Conservation (phyloP, 177 flowering plant genomes). For the Vitis hybrid region DNA sequence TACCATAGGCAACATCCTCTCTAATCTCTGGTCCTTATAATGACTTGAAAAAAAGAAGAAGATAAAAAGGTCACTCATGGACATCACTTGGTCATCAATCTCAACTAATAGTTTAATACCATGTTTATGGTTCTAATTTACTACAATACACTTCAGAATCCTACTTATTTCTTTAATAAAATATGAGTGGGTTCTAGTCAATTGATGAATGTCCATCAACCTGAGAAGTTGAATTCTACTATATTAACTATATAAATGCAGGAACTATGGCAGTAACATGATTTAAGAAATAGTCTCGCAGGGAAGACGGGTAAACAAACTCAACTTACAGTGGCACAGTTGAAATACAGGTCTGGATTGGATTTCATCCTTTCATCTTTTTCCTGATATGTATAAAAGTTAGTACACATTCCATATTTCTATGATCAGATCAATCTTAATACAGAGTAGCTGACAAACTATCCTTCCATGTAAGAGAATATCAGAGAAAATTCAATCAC, state of each 20-base stretch:
- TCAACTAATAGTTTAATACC: no score
- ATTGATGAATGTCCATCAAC: no score
- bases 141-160: no score
- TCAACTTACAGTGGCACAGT: constrained; percentile 83
- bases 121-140: no score
- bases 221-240: no score
- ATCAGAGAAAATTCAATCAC: neutral
- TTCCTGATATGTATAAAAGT: constrained; percentile 51
- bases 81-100: no score
- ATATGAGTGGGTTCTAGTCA: no score
- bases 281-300: neutral
- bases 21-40: no score
- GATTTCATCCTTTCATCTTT: constrained; percentile 76
- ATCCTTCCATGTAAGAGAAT: neutral
- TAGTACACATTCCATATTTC: constrained; percentile 4
- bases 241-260: neutral
- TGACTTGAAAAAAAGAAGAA: no score
- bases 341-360: constrained; percentile 86
- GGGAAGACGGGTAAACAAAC: neutral
- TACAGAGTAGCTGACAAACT: neutral
- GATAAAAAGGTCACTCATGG: no score
- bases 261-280: neutral
- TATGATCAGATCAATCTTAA: neutral
- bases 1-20: no score
- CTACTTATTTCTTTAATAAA: no score